Evolutionary conservation across 306 rosid species (phyloP).

Genomic region (Dryas alaskensis): DNA sequence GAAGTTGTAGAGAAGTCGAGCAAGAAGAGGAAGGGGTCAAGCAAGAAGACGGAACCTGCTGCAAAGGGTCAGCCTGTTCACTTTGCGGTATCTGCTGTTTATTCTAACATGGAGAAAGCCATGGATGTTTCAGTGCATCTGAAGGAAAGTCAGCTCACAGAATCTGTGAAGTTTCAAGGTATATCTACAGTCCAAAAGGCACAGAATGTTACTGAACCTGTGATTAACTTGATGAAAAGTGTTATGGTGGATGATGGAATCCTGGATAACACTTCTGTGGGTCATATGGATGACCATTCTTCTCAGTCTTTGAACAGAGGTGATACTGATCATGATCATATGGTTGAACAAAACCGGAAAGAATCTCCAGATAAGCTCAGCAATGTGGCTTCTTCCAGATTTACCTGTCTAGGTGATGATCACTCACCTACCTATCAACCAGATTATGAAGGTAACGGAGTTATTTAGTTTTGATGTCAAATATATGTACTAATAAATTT

Average conservation of each 20-base stretch:
- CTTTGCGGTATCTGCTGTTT: conserved; percentile 3
- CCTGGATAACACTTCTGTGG: background rate
- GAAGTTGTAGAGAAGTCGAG: conserved; percentile 6
- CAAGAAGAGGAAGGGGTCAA: conserved; percentile 9
- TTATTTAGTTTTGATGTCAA: background rate
- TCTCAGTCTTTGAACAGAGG: background rate
- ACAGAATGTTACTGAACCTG: background rate
- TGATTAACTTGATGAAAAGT: background rate
- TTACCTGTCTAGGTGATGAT: background rate
- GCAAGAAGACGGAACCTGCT: background rate
- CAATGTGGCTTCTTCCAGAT: background rate
- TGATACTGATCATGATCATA: conserved; percentile 5
- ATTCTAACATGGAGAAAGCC: background rate
- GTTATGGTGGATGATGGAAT: background rate
- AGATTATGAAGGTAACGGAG: conserved; percentile 16
- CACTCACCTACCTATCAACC: background rate
- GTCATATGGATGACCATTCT: conserved; percentile 5
- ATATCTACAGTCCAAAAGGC: background rate
- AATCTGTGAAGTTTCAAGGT: background rate
- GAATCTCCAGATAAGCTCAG: background rate
- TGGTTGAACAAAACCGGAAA: background rate
- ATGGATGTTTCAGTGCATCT: background rate
- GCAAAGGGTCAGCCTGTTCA: background rate
- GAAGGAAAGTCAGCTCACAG: background rate
- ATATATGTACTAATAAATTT: background rate